These are phyloP conservation scores for Zelonia costaricensis DNA, from an alignment of 208 protist species.

Conservation along the genomic window DNA sequence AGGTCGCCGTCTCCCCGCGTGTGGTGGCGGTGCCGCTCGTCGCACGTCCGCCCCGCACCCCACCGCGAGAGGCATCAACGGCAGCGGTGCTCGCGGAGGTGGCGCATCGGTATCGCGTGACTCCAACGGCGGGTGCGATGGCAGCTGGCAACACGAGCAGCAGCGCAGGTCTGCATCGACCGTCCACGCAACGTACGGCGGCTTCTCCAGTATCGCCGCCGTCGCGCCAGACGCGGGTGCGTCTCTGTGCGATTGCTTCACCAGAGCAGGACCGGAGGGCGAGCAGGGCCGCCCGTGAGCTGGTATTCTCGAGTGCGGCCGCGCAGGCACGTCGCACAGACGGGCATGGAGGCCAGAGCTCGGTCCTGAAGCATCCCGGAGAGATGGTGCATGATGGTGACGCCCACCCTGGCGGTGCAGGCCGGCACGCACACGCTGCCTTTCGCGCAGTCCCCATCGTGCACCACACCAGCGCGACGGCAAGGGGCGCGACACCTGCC, in stretches of 20 bases:
- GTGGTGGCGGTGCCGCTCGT: constrained; percentile 18
- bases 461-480: too few species aligned
- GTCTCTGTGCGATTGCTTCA: constrained; percentile 15
- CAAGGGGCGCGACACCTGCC: too few species aligned
- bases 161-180: too few species aligned
- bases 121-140: too few species aligned
- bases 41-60: background rate
- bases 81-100: constrained; percentile 4
- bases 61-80: background rate
- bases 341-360: background rate
- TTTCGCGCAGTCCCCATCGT: too few species aligned
- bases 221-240: background rate
- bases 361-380: too few species aligned
- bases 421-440: too few species aligned
- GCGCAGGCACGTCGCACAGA: background rate
- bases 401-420: too few species aligned
- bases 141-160: background rate
- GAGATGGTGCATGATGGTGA: too few species aligned
- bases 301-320: background rate
- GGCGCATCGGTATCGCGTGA: background rate
- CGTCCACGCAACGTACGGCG: background rate
- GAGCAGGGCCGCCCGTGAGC: background rate
- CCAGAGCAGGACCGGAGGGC: background rate
- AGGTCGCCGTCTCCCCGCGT: background rate
- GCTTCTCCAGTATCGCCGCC: background rate